Conservation (phyloP, 2,329 filamentous ascomycete genomes). For the Fusarium humuli region DNA sequence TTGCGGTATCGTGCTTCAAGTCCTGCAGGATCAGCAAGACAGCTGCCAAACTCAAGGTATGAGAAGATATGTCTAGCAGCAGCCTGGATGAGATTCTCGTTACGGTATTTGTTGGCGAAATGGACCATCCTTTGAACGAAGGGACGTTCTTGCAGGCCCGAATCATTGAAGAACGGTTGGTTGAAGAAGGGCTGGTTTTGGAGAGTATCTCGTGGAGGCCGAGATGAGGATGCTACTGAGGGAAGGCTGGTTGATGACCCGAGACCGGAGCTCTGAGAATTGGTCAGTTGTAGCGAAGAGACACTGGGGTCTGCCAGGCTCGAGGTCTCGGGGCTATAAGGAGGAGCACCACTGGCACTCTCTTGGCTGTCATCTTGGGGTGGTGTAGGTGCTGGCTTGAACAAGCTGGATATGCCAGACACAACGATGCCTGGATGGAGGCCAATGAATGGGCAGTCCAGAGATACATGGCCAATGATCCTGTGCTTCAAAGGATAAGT, state of each 20-base stretch:
- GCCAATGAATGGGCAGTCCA: slow-evolving; percentile 88
- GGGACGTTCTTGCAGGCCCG: slow-evolving; percentile 74
- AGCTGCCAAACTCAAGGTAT: slow-evolving; percentile 85
- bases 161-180: slow-evolving; percentile 80
- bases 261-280: slow-evolving; percentile 32
- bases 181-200: slow-evolving; percentile 83
- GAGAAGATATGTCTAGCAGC: slow-evolving; percentile 80
- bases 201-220: slow-evolving; percentile 62
- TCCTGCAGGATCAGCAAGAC: slow-evolving; percentile 79
- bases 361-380: slow-evolving; percentile 23
- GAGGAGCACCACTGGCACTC: neutral
- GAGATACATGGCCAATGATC: slow-evolving; percentile 82
- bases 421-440: slow-evolving; percentile 89
- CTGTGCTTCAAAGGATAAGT: slow-evolving; percentile 72
- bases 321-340: slow-evolving; percentile 10
- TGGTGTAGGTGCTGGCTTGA: slow-evolving; percentile 61
- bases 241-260: slow-evolving; percentile 35
- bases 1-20: slow-evolving; percentile 77
- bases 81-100: slow-evolving; percentile 75
- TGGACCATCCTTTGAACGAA: slow-evolving; percentile 76
- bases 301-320: slow-evolving; percentile 20
- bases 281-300: slow-evolving; percentile 37
- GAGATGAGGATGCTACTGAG: slow-evolving; percentile 34
- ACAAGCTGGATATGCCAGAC: slow-evolving; percentile 84
- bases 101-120: slow-evolving; percentile 83